Evolutionary conservation across 2,329 filamentous ascomycete species (phyloP).

Genomic region (Colletotrichum spaethianum): DNA sequence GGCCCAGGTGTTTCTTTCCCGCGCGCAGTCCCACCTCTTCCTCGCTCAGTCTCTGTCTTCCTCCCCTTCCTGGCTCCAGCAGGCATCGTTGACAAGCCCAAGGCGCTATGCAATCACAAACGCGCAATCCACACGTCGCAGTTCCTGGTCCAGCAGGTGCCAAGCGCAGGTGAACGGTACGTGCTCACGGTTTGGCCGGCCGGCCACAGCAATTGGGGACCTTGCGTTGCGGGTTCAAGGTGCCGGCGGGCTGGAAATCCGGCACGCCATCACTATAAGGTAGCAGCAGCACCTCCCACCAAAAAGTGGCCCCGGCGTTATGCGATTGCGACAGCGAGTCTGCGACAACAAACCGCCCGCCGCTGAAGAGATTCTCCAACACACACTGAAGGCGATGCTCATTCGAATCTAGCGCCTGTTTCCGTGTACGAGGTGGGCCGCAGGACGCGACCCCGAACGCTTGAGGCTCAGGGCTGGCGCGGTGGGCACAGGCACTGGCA

Average conservation of each 20-base stretch:
- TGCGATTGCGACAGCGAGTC: background rate
- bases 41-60: background rate
- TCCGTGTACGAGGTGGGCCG: conserved; percentile 33
- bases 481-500: background rate
- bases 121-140: background rate
- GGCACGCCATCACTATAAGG: conserved; percentile 26
- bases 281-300: conserved; percentile 6
- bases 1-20: too few relatives aligned
- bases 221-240: conserved; percentile 20
- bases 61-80: background rate
- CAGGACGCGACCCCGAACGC: conserved; percentile 15
- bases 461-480: conserved; percentile 7
- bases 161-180: conserved; percentile 16
- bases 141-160: background rate
- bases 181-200: conserved; percentile 29
- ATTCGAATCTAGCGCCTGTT: conserved; percentile 27
- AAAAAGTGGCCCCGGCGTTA: conserved; percentile 24
- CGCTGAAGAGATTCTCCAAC: conserved; percentile 18
- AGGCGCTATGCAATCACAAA: background rate
- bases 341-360: background rate
- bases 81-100: background rate
- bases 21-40: background rate
- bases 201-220: conserved; percentile 16
- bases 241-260: conserved; percentile 3
- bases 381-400: conserved; percentile 2